Evolutionary conservation across 2,329 filamentous ascomycete species (phyloP), one percentile per base, ranked within the genome.

Genomic region (Ceratocystis papillata): DNA sequence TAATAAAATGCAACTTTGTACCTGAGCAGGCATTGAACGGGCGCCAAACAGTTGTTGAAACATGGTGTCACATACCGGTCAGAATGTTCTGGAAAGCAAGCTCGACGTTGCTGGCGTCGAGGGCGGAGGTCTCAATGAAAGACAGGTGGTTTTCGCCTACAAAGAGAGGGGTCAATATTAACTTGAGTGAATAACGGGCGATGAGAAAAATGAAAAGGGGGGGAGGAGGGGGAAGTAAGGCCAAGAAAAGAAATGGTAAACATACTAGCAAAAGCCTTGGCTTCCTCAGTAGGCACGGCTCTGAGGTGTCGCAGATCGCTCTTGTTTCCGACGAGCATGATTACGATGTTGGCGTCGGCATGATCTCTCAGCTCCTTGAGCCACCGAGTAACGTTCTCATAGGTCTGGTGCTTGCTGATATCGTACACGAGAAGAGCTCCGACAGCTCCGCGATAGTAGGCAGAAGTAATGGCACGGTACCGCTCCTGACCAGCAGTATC

Each of bases 311-410:
- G 89, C 87, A 97, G 88, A 96, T 99, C 94, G 78, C 92, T 97
- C 88, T 99, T 99, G 86, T 99, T 99, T 77, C 94, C 94, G 66
- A 97, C 94, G 73, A 99, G 82, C 94, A 99, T 99, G 76, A 99
- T 99, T 73, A 99, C 92, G 73, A 97, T 96, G 80, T 97, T 97
- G 73, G 91, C 92, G 77, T 99, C 94, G 72, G 94, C 94, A 78
- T 99, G 92, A 75, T 96, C 94, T 73, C 94, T 87, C 75, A 99
- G 83, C 82, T 99, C 94, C 81, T 97, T 99, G 81, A 99, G 80
- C 94, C 94, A 99, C 79, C 95, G 85, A 71, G 91, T 96, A 74
- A 99, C 94, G 76, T 97, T 97, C 80, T 97, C 93, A 78, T 96
- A 97, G 71, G 94, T 97, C 80, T 96, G 91, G 79, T 96, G 91